These are phyloP conservation scores for Collybia sordida DNA, from an alignment of 768 basidiomycete species.

Conservation along the genomic window DNA sequence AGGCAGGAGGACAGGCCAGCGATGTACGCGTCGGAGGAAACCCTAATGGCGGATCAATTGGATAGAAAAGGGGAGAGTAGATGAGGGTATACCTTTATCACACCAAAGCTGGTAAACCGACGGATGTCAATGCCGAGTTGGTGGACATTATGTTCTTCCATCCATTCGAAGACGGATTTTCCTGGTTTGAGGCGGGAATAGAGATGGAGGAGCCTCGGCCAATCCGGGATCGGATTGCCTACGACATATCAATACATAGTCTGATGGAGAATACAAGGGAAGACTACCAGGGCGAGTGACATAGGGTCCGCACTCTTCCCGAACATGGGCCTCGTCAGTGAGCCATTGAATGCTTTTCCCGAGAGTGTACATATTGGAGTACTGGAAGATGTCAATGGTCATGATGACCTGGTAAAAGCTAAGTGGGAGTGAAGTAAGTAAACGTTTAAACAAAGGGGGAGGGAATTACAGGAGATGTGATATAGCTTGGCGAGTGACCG, in stretches of 20 bases:
- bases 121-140: conserved; percentile 82
- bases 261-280: not conserved
- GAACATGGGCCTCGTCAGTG: conserved; percentile 80
- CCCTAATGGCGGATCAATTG: conserved; percentile 47
- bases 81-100: conserved; percentile 76
- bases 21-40: conserved; percentile 88
- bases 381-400: conserved; percentile 97
- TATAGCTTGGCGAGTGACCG: conserved; percentile 81
- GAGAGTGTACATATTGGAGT: conserved; percentile 95
- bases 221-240: conserved; percentile 71
- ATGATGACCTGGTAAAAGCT: conserved; percentile 97
- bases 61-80: not conserved
- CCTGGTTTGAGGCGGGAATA: conserved; percentile 88
- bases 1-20: conserved; percentile 80
- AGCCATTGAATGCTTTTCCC: conserved; percentile 86
- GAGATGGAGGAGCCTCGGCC: conserved; percentile 83
- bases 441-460: not conserved
- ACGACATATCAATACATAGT: conserved; percentile 4
- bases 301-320: conserved; percentile 90
- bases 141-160: conserved; percentile 71
- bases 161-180: conserved; percentile 85
- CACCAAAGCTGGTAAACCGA: conserved; percentile 95
- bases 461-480: conserved; percentile 82
- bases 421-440: conserved; percentile 7
- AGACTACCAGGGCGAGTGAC: conserved; percentile 76